A percentile compares a stretch with the other conserved stretches of the same genome.
Conservation (phyloP, 495 filamentous ascomycete genomes). For the Bryoglossum gracile region DNA sequence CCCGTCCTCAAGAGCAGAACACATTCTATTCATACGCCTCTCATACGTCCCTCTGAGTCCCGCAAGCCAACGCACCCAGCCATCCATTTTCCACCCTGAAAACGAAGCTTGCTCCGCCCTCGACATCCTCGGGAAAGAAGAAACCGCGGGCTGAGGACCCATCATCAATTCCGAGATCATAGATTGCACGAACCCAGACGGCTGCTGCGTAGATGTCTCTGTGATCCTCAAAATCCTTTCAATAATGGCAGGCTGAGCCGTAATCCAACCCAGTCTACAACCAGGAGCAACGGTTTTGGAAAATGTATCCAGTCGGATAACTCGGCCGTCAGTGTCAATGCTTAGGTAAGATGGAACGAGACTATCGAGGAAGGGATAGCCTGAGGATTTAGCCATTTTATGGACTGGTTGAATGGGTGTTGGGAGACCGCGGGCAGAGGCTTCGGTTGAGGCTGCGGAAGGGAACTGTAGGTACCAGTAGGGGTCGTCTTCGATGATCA, state of each 20-base stretch:
- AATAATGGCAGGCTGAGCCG: slow-evolving; percentile 66
- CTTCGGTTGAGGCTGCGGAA: slow-evolving; percentile 43
- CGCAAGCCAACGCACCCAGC: slow-evolving; percentile 85
- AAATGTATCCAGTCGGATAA: slow-evolving; percentile 77
- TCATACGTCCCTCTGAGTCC: slow-evolving; percentile 78
- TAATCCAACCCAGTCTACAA: slow-evolving; percentile 78
- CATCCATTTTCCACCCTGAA: slow-evolving; percentile 69
- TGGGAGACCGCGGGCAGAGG: slow-evolving; percentile 28
- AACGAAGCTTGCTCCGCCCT: slow-evolving; percentile 24
- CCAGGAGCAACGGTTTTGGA: slow-evolving; percentile 78
- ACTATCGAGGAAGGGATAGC: slow-evolving; percentile 72
- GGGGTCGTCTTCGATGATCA: slow-evolving; percentile 91
- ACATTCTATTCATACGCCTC: slow-evolving; percentile 72
- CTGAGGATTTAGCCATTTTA: slow-evolving; percentile 50
- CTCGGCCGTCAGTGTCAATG: slow-evolving; percentile 76
- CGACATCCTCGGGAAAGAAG: slow-evolving; percentile 26
- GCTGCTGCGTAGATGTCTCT: slow-evolving; percentile 71
- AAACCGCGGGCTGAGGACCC: slow-evolving; percentile 46
- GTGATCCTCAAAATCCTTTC: slow-evolving; percentile 67
- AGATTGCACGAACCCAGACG: slow-evolving; percentile 79
- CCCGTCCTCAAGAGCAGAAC: slow-evolving; percentile 56
- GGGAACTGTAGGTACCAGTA: slow-evolving; percentile 95
- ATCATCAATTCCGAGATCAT: slow-evolving; percentile 73
- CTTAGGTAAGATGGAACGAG: slow-evolving; percentile 69
- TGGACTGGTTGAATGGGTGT: slow-evolving; percentile 7